Conservation (phyloP, 805 yeast species). For the Debaryomyces tyrocola region DNA sequence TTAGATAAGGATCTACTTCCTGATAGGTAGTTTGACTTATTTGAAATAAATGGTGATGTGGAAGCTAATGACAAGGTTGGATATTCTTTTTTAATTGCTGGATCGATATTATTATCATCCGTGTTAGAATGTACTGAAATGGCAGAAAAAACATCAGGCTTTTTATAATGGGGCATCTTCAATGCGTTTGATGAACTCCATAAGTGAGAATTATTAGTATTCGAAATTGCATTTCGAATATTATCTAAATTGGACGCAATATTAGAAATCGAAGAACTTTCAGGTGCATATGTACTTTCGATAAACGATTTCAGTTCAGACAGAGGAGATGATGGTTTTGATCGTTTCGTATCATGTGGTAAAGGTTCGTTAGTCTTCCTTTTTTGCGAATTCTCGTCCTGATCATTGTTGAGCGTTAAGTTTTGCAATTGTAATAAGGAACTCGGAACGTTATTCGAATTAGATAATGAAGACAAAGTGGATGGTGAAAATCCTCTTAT, state of each 20-base stretch:
- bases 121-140: not conserved
- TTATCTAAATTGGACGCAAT: constrained; percentile 13
- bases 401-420: constrained; percentile 1
- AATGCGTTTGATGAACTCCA: constrained; percentile 10
- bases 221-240: constrained; percentile 11
- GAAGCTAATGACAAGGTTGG: constrained; percentile 18
- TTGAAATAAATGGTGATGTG: constrained; percentile 31
- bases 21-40: constrained; percentile 14
- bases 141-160: constrained; percentile 9
- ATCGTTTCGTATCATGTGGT: constrained; percentile 3
- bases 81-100: constrained; percentile 8
- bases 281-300: not conserved
- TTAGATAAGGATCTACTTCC: not conserved
- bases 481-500: constrained; percentile 1
- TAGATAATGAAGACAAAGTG: not conserved
- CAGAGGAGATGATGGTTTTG: constrained; percentile 2
- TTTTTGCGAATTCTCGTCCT: constrained; percentile 1
- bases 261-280: constrained; percentile 10
- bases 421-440: constrained; percentile 9
- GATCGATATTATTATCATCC: not conserved
- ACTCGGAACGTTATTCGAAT: not conserved
- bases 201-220: constrained; percentile 5
- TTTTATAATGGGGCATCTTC: constrained; percentile 27
- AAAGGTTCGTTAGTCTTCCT: constrained; percentile 1
- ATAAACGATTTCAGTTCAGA: not conserved